Percentiles rank a stretch among this genome's conserved stretches.
Conservation (phyloP, 2,329 filamentous ascomycete species). For the Purpureocillium takamizusanense region DNA sequence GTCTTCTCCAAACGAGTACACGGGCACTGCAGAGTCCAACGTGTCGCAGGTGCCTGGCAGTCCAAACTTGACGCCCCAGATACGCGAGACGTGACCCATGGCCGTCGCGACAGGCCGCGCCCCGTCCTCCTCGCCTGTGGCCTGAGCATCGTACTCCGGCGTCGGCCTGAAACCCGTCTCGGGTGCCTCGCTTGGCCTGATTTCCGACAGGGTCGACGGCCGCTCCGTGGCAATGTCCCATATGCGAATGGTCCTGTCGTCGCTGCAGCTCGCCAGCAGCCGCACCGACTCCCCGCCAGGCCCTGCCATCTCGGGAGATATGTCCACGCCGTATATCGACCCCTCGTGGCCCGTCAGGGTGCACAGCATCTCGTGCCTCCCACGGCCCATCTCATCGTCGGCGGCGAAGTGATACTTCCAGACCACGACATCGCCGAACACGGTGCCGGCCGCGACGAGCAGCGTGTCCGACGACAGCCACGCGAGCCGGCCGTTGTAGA, state of each 20-base stretch:
- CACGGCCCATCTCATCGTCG: background rate
- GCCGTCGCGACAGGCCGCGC: conserved; percentile 52
- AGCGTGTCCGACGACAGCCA: conserved; percentile 51
- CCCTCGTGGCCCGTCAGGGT: conserved; percentile 70
- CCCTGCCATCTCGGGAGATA: conserved; percentile 49
- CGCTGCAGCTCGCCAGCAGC: conserved; percentile 85
- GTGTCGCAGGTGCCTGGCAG: conserved; percentile 14
- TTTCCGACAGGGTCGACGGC: background rate
- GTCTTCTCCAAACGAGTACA: conserved; percentile 83
- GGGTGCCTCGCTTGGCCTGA: background rate
- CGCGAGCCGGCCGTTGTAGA: conserved; percentile 73
- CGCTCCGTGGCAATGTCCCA: conserved; percentile 67
- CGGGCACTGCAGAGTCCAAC: conserved; percentile 1
- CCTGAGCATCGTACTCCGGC: conserved; percentile 12
- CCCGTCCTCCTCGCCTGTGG: conserved; percentile 6
- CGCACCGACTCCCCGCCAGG: conserved; percentile 33
- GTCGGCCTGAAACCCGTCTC: conserved; percentile 54
- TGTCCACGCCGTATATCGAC: conserved; percentile 82
- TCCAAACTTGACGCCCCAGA: conserved; percentile 74
- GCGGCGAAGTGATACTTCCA: conserved; percentile 59
- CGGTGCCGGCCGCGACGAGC: conserved; percentile 79
- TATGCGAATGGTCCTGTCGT: conserved; percentile 80
- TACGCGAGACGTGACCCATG: conserved; percentile 83
- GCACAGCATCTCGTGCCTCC: conserved; percentile 28
- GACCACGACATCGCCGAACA: conserved; percentile 87